Evolutionary conservation across 2,329 filamentous ascomycete genomes (phyloP).

Genomic region (Zelopaecilomyces penicillatus): DNA sequence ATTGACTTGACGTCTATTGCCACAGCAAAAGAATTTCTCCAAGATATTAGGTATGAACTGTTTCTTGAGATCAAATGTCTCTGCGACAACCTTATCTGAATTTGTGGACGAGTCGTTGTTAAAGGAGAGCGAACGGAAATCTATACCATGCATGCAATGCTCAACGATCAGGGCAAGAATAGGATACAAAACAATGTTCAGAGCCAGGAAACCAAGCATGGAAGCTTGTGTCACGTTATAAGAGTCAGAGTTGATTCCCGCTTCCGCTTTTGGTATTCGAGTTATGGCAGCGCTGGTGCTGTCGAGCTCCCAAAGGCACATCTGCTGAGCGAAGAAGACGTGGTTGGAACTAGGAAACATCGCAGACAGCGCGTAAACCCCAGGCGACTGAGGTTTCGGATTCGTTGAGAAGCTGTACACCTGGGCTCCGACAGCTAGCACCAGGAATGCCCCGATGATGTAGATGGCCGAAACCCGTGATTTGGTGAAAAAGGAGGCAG

Average conservation of each 20-base stretch:
- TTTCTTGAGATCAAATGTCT: slow-evolving; percentile 22
- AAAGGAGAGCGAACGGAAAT: slow-evolving; percentile 20
- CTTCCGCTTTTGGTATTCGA: slow-evolving; percentile 5
- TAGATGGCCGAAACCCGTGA: slow-evolving; percentile 23
- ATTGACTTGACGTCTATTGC: slow-evolving; percentile 24
- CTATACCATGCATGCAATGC: slow-evolving; percentile 24
- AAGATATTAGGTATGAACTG: slow-evolving; percentile 21
- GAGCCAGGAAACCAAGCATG: slow-evolving; percentile 22
- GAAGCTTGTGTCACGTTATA: slow-evolving; percentile 18
- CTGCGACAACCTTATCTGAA: slow-evolving; percentile 9
- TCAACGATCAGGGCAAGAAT: slow-evolving; percentile 25
- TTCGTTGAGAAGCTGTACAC: slow-evolving; percentile 10
- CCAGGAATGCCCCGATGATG: slow-evolving; percentile 19
- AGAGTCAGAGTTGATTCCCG: slow-evolving; percentile 10
- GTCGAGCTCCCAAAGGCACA: slow-evolving; percentile 14
- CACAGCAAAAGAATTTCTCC: slow-evolving; percentile 21
- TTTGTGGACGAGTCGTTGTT: slow-evolving; percentile 11
- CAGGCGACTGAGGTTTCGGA: background rate
- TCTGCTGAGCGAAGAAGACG: slow-evolving; percentile 16
- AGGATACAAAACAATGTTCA: slow-evolving; percentile 26
- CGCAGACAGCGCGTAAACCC: slow-evolving; percentile 8
- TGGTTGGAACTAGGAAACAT: slow-evolving; percentile 17
- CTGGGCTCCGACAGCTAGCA: slow-evolving; percentile 17
- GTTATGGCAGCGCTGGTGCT: slow-evolving; percentile 5
- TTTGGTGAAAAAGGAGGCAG: slow-evolving; percentile 28